Conservation (phyloP, 2,329 filamentous ascomycete species). For the Colletotrichum zoysiae region DNA sequence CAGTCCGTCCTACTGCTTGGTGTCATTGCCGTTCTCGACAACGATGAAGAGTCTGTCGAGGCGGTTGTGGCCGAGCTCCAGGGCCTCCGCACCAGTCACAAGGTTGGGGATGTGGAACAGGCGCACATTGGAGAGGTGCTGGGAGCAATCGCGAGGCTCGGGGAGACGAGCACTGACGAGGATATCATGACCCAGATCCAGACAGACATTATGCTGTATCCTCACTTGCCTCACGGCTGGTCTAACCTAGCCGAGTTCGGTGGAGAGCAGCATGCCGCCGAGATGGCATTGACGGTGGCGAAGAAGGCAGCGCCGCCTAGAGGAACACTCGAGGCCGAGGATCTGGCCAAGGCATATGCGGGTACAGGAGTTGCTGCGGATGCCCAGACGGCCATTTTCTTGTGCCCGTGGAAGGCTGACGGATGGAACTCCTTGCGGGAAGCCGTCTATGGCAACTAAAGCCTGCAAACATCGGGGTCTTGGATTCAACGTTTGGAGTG, state of each 20-base stretch:
- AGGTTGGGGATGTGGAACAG: conserved; percentile 73
- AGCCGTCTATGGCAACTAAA: conserved; percentile 47
- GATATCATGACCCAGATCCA: conserved; percentile 75
- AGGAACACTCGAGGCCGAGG: conserved; percentile 75
- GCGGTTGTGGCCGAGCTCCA: conserved; percentile 85
- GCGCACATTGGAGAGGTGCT: conserved; percentile 80
- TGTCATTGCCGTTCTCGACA: conserved; percentile 84
- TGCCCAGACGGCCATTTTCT: conserved; percentile 80
- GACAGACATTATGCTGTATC: conserved; percentile 83
- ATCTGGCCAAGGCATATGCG: conserved; percentile 79
- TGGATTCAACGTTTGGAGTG: neutral
- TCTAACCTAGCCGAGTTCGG: conserved; percentile 74
- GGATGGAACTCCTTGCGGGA: conserved; percentile 73
- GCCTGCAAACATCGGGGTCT: neutral
- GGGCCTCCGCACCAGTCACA: conserved; percentile 75
- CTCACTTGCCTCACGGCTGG: conserved; percentile 86
- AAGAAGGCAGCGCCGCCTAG: conserved; percentile 78
- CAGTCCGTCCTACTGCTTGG: conserved; percentile 85
- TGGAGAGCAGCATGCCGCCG: conserved; percentile 68
- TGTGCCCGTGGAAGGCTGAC: conserved; percentile 81
- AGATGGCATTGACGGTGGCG: conserved; percentile 88
- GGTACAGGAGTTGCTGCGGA: conserved; percentile 79
- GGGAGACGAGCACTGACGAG: conserved; percentile 61
- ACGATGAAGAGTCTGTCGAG: conserved; percentile 82
- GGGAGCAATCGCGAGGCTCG: conserved; percentile 76